Evolutionary conservation across 2,329 filamentous ascomycete species (phyloP), one percentile per base, ranked within the genome.

Genomic region (Magnaporthiopsis rhizophila): DNA sequence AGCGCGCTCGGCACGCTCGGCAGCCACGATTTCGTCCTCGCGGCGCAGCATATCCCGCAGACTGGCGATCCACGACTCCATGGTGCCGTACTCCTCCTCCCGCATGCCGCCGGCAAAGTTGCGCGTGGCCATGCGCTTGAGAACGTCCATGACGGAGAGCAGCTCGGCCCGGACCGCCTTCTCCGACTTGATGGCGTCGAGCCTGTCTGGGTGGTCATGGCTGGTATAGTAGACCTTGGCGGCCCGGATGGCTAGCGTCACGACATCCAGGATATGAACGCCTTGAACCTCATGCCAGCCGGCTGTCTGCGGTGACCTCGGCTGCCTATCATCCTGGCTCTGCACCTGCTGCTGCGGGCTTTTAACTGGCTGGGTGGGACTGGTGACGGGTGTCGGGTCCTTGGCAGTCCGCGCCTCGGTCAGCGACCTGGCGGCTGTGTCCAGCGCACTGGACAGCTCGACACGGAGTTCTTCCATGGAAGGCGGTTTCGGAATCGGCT

Each of bases 141-240:
- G 79, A 3, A 96, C 88, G 69, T 99, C 95, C 75, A 99, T 87
- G 58, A 97, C 91, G 65, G 86, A 85, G 57, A 97, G 85, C 11
- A 98, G 80, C 70, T 98, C 94, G 62, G 89, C 83, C 58, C 95
- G 88, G 61, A 99, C 89, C 68, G 90, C 84, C 67, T 89, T 91
- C 75, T 99, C 95, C 0, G 91, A 87, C 75, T 91, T 93, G 76
- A 98, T 96, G 34, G 89, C 80, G 71, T 95, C 91, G 24, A 98
- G 81, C 53, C 91, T 88, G 69, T 95, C 89, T 1, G 93, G 92
- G 63, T 93, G 84, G 71, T 96, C 90, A 73, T 98, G 95, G 4
- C 92, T 86, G 0, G 93, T 97, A 77, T 99, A 98, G 78, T 98
- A 99, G 71, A 96, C 89, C 77, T 96, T 97, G 62, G 95, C 95